Evolutionary conservation across 2,329 filamentous ascomycete genomes (phyloP), one percentile per base, ranked within the genome.

Genomic region (Fusarium sp.): DNA sequence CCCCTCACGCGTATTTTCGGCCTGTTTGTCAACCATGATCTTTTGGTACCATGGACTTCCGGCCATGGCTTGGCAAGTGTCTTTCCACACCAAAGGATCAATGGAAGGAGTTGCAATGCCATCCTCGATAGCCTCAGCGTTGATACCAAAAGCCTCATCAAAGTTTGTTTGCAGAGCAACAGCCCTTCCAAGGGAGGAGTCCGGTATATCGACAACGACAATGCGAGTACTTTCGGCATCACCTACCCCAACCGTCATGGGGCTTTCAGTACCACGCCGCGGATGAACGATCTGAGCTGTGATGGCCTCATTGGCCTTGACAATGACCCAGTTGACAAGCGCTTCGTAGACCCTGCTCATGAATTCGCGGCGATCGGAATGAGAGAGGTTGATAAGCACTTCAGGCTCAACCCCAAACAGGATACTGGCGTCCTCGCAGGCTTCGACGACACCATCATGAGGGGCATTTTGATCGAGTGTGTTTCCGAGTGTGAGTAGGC

Each of bases 71-170:
- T 92, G 92, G 78, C 18, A 14, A n/a, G 50, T 93, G 91, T 93
- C 98, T 97, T 81, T 98, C 95, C 48, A 96, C 81, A 13, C 98
- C 93, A 0, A 95, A 97, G 68, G 92, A 93, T n/a, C 94, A 2
- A 91, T 91, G 0, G 92, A 78, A 1, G 89, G 84, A 2, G 97
- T 89, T 14, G 94, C 89, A 1, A 99, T 90, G 9, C 97, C 97
- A 75, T 99, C 97, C 71, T 96, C 93, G 79, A 96, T 97, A 95
- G 98, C 98, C 85, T 99, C 97, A 0, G 93, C 89, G 77, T 98
- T 98, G 85, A 99, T 98, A 59, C 97, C 97, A 24, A 92, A 87
- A 16, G 88, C 90, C 78, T 98, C 97, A 76, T 99, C 96, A 77
- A 99, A 99, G 39, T 98, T 91, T 14, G 94, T 94, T 43, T 95